Base-by-base conservation (phyloP, 441 rosid genomes). In the Mallotus repandus region DNA sequence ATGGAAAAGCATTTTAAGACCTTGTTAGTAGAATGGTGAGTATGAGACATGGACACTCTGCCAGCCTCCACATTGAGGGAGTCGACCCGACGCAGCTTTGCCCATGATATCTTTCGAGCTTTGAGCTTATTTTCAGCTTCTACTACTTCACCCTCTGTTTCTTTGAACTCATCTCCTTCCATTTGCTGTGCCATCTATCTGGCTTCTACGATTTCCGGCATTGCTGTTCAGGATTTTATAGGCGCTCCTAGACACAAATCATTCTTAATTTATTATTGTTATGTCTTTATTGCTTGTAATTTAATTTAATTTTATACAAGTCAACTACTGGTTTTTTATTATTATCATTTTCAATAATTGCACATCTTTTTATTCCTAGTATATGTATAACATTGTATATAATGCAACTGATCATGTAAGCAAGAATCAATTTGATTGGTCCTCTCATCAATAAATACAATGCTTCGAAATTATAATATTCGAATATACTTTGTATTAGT, bases 41-140 rank as follows among this genome's bases (percentile, higher is more conserved):
- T 8, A 2, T 56, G 65, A 43, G 52, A 62, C 63, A 8, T 38
- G 71, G 89, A 71, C 62, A 86, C 50, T 72, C 83, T 77, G 32
- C 88, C 93, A 7, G 92, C 94, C 79, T 91, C 97, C 71, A 86
- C 65, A 77, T 75, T 69, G 68, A 91, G 83, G 2, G 97, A 91
- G 76, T 91, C 94, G 0, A 89, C 78, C 0, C 89, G 89, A 53
- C 78, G 81, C 6, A 91, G 86, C 69, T 77, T 89, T 10, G 82
- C 85, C 92, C 92, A 89, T 59, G 94, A 89, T 21, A 77, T 15
- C 80, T 84, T 87, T 25, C 84, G 63, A 8, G 82, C 91, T 72
- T 81, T 80, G 49, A 76, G 73, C 43, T 60, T 76, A 41, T 50
- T 69, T 58, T 78, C 79, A 9, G 14, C 69, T 50, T 66, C 78